Evolutionary conservation across 805 yeast genomes (phyloP).

Genomic region (Zygosaccharomyces pseudorouxii): DNA sequence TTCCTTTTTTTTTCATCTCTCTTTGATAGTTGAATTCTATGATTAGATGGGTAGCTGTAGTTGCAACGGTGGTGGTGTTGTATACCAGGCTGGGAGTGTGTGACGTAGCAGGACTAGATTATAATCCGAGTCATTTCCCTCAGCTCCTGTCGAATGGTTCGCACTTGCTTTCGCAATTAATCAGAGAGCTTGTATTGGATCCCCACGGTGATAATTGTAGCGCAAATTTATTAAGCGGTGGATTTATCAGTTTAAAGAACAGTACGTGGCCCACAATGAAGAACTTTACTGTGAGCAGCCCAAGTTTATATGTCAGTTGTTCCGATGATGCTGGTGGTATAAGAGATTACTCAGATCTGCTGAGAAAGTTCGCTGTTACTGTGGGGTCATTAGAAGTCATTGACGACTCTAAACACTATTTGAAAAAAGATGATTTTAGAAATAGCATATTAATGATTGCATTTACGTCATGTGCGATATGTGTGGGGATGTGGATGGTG

Average conservation of each 20-base stretch:
- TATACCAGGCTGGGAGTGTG: not conserved
- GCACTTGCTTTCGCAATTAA: slow-evolving; percentile 10
- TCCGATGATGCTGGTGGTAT: not conserved
- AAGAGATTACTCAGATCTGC: slow-evolving; percentile 5
- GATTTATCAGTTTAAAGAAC: slow-evolving; percentile 12
- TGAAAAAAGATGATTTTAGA: slow-evolving; percentile 35
- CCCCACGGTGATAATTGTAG: slow-evolving; percentile 15
- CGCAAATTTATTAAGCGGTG: slow-evolving; percentile 18
- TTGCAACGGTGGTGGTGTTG: not conserved
- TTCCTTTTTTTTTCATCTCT: not conserved
- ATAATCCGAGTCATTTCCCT: not conserved
- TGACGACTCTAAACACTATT: slow-evolving; percentile 7
- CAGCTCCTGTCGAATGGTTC: slow-evolving; percentile 2
- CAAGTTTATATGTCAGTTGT: slow-evolving; percentile 18
- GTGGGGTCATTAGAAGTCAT: slow-evolving; percentile 6
- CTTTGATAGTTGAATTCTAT: not conserved
- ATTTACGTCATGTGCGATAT: slow-evolving; percentile 51
- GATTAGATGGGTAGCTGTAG: slow-evolving; percentile 2
- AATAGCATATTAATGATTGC: slow-evolving; percentile 42
- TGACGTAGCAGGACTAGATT: not conserved
- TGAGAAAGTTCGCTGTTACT: slow-evolving; percentile 7
- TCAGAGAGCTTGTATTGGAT: slow-evolving; percentile 9
- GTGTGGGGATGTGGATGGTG: slow-evolving; percentile 68
- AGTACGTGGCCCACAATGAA: not conserved
- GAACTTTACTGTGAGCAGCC: slow-evolving; percentile 18